A percentile compares a stretch with the other conserved stretches of the same genome.
phyloP scores from a whole-genome alignment of 371 early-diverging fungal genomes.

The Lichtheimia ornata region DNA sequence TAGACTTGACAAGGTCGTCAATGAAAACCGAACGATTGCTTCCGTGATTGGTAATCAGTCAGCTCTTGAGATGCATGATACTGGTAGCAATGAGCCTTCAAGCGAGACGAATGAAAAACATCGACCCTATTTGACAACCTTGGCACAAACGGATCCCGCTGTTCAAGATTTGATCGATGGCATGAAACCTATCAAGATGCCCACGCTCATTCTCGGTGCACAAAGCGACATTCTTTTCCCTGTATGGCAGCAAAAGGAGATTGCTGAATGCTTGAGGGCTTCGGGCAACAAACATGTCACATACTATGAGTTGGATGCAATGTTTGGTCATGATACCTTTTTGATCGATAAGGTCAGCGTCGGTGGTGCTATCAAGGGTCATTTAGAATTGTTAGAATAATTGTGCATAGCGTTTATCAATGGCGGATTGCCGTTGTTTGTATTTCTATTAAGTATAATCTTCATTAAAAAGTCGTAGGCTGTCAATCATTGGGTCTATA shows the following conservation, averaged over 20 bases:
- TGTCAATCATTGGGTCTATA: no score
- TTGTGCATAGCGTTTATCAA: no score
- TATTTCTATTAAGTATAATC: no score
- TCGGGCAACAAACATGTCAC: slow-evolving; percentile 88
- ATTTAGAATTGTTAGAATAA: slow-evolving; percentile 67
- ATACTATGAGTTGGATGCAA: slow-evolving; percentile 94
- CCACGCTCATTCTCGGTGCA: slow-evolving; percentile 89
- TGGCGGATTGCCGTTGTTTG: no score
- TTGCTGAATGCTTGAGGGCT: slow-evolving; percentile 80
- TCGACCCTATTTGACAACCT: slow-evolving; percentile 22
- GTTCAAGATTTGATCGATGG: slow-evolving; percentile 61
- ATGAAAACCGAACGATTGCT: slow-evolving; percentile 15
- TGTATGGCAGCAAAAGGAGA: slow-evolving; percentile 93
- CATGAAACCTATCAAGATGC: slow-evolving; percentile 63
- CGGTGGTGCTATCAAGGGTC: slow-evolving; percentile 94
- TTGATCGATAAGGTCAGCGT: slow-evolving; percentile 88
- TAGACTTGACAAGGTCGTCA: slow-evolving; percentile 30
- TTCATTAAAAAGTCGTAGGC: no score
- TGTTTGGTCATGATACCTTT: slow-evolving; percentile 97
- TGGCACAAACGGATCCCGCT: slow-evolving; percentile 45
- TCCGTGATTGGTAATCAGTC: slow-evolving; percentile 36
- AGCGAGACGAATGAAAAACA: slow-evolving; percentile 10
- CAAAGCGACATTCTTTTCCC: slow-evolving; percentile 96
- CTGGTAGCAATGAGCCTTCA: not conserved
- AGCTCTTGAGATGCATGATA: slow-evolving; percentile 33